phyloP scores from a whole-genome alignment of 257 asterid genomes.

The Solanum stenotomum region DNA sequence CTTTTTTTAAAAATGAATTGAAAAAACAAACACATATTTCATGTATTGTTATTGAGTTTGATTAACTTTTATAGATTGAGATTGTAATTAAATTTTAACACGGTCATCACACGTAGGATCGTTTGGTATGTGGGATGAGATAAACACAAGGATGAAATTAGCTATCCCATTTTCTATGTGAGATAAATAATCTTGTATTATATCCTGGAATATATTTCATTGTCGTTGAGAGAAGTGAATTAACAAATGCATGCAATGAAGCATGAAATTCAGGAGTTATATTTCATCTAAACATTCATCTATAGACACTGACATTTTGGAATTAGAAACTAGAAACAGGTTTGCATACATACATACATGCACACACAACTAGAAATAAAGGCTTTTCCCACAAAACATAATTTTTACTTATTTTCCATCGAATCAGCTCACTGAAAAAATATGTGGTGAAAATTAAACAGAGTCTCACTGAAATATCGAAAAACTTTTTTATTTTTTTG shows the following conservation, averaged over 20 bases:
- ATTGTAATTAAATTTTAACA: neutral
- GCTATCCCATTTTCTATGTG: neutral
- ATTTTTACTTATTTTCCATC: too few species aligned
- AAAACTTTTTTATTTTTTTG: too few species aligned
- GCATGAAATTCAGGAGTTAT: neutral
- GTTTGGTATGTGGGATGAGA: neutral
- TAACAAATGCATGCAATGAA: neutral
- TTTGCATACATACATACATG: too few species aligned
- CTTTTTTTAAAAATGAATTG: neutral
- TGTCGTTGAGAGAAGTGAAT: neutral
- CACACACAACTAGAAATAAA: neutral
- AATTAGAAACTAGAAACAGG: too few species aligned
- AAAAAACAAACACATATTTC: neutral
- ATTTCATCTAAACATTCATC: neutral
- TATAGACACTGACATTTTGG: too few species aligned
- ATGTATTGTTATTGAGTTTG: neutral
- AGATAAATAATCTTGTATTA: neutral
- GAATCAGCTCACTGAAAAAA: neutral
- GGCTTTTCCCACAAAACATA: too few species aligned
- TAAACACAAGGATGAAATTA: neutral
- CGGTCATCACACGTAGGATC: neutral
- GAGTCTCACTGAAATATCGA: neutral
- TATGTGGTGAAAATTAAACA: accelerated
- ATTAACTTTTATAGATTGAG: neutral
- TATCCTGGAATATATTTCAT: too few species aligned